Evolutionary conservation across 495 filamentous ascomycete genomes (phyloP), one percentile per base, ranked within the genome.

Genomic region (Xylaria flabelliformis): DNA sequence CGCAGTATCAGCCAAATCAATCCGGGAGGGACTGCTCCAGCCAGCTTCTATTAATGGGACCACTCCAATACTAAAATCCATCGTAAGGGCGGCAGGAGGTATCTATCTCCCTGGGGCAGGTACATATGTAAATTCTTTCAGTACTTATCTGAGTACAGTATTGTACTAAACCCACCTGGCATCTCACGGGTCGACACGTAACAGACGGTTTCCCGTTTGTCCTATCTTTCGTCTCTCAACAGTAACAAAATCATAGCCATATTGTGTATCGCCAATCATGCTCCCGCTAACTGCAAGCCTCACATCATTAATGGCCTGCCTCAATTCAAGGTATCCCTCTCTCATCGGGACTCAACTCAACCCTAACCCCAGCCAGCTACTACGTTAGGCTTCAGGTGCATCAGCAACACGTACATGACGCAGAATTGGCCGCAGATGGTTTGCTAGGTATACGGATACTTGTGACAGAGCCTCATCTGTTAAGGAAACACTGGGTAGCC

Each of bases 391-490:
- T 21, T n/a, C 64, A 12, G 64, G 34, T 8, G 64, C 64, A 63
- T 34, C 17, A 2, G 19, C 9, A 34, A 21, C 58, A n/a, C 58
- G 58, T 61, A 61, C 58, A 39, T 61, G 58, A 61, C 58, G 58
- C 58, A 21, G 15, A 36, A 59, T n/a, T 36, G 29, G 56, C 26
- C 50, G 26, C 55, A 46, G 39, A 44, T 48, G 53, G 53, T n/a
- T 64, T 53, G 41, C 51, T 46, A 71, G 10, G 34, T 39, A 21
- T 36, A 39, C 34, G 67, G 58, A 53, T 78, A 74, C 76, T 74
- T 72, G 34, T 44, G 36, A 73, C 67, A 78, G 76, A 78, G 76
- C 76, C 76, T 76, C 76, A 78, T 76, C 74, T 74, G 74, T 70
- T 76, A 75, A 72, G 72, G 74, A 58, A 64, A 70, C 68, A 76